phyloP scores from a whole-genome alignment of 2,329 filamentous ascomycete species.

The Fusarium napiforme region DNA sequence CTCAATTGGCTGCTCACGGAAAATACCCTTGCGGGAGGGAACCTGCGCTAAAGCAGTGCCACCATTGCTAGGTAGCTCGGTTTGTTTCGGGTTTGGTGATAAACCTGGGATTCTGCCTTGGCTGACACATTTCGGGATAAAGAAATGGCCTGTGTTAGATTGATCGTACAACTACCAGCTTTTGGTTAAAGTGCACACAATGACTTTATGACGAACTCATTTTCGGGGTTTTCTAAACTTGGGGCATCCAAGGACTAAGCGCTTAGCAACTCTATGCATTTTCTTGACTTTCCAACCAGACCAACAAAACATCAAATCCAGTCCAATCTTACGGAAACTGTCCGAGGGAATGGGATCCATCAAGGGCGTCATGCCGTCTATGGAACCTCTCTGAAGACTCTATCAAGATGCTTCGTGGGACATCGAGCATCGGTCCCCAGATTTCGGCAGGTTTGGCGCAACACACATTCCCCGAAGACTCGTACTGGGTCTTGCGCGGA shows the following conservation, averaged over 20 bases:
- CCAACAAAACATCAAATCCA: background rate
- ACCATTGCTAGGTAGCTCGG: background rate
- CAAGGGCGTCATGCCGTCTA: accelerated
- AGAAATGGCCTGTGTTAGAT: background rate
- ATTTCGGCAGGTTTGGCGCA: too few species aligned
- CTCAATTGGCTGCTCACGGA: background rate
- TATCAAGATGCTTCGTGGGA: background rate
- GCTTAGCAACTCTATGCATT: background rate
- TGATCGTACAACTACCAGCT: background rate
- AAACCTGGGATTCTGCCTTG: background rate
- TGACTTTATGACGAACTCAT: accelerated
- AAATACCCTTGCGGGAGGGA: background rate
- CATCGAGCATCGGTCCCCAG: background rate
- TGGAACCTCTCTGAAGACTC: background rate
- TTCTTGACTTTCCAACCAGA: background rate
- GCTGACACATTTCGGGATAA: background rate
- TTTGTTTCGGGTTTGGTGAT: background rate
- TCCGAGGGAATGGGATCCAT: too few species aligned
- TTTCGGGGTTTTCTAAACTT: background rate
- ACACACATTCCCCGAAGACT: too few species aligned
- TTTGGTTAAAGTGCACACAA: background rate
- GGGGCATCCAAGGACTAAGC: background rate
- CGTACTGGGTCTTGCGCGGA: too few species aligned
- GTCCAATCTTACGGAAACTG: too few species aligned
- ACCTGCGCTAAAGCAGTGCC: background rate